A percentile compares a stretch with the other conserved stretches of the same genome.
Evolutionary conservation across 1,284 basidiomycete species (phyloP).

Genomic region (Tylopilus sp.): DNA sequence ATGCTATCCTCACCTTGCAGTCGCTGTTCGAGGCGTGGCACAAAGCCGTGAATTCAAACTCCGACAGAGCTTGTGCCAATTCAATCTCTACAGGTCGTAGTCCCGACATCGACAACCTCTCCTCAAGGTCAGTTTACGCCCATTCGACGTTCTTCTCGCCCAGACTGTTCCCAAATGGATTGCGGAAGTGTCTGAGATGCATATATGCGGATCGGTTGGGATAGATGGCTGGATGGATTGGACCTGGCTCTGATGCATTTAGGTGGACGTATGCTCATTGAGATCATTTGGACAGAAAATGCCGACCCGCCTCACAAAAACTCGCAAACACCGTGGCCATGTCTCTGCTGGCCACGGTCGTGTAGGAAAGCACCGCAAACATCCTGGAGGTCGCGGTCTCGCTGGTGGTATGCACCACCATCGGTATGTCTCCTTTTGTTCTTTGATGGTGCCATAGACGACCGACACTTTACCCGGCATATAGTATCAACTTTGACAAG

Average conservation of each 20-base stretch:
- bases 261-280: constrained; percentile 40
- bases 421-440: constrained; percentile 68
- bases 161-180: constrained; percentile 12
- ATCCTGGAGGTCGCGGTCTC: constrained; percentile 99
- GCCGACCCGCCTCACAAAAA: constrained; percentile 96
- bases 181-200: constrained; percentile 41
- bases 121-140: constrained; percentile 72
- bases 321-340: constrained; percentile 98
- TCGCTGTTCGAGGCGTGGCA: constrained; percentile 23
- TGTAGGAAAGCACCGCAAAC: constrained; percentile 99
- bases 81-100: not conserved
- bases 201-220: constrained; percentile 40
- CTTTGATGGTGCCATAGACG: not conserved
- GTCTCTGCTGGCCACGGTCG: constrained; percentile 99
- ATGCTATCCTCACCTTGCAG: constrained; percentile 26
- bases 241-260: constrained; percentile 41
- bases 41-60: constrained; percentile 35
- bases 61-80: constrained; percentile 26
- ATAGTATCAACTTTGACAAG: constrained; percentile 90
- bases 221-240: constrained; percentile 61
- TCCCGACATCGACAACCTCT: constrained; percentile 57
- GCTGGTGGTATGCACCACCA: constrained; percentile 99
- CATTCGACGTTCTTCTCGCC: constrained; percentile 32
- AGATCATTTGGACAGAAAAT: constrained; percentile 67
- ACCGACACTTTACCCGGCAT: constrained; percentile 1